These are phyloP conservation scores for Backusella macrospora DNA, from an alignment of 192 early-diverging fungal genomes.

Conservation along the genomic window DNA sequence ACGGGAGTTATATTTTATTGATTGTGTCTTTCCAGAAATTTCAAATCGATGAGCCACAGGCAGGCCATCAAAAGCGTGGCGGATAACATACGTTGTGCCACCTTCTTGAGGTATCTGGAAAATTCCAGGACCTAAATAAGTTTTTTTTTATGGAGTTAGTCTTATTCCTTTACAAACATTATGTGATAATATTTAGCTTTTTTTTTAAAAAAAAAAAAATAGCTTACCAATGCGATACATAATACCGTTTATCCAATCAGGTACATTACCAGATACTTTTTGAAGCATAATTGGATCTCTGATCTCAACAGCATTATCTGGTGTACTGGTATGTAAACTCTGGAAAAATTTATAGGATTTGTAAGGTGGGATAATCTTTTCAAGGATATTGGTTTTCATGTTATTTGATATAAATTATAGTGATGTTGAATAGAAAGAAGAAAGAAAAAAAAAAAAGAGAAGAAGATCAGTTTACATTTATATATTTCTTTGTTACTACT, in stretches of 20 bases:
- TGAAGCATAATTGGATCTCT: constrained; percentile 31
- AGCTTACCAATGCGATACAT: constrained; percentile 51
- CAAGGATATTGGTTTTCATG: neutral
- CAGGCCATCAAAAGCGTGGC: constrained; percentile 41
- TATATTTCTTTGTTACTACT: neutral
- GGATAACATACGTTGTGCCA: constrained; percentile 29
- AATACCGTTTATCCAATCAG: constrained; percentile 53
- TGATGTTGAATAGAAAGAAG: neutral
- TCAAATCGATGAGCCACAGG: constrained; percentile 38
- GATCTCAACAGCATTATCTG: constrained; percentile 42
- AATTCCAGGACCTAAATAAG: constrained; percentile 30
- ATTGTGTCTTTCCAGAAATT: constrained; percentile 13
- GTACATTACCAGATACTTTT: constrained; percentile 45
- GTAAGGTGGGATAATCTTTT: neutral
- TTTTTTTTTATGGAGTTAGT: neutral
- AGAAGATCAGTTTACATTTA: neutral
- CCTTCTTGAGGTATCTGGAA: constrained; percentile 28
- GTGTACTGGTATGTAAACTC: neutral
- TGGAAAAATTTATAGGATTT: neutral
- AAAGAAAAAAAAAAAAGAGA: neutral
- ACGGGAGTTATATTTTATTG: constrained; percentile 33
- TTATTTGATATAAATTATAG: neutral
- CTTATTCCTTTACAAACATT: neutral
- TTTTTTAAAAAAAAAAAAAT: neutral
- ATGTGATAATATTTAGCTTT: neutral